phyloP scores from a whole-genome alignment of 495 filamentous ascomycete species.

The Aspergillus taichungensis region DNA sequence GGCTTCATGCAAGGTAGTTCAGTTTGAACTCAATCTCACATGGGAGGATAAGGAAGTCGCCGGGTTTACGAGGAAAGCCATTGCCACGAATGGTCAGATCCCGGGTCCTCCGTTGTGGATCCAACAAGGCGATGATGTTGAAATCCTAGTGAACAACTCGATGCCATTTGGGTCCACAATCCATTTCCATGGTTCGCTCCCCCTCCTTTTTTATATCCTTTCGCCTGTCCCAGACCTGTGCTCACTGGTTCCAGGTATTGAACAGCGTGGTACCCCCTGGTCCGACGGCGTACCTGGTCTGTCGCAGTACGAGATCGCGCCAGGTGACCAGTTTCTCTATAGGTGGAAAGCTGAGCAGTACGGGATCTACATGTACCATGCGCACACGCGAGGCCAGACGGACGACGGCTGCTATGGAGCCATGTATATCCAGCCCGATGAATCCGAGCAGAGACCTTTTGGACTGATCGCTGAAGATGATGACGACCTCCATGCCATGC shows the following conservation, averaged over 20 bases:
- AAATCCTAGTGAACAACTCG: conserved; percentile 49
- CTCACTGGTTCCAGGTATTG: conserved; percentile 16
- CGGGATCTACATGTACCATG: conserved; percentile 39
- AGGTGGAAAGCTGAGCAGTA: conserved; percentile 30
- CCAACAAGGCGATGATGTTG: conserved; percentile 53
- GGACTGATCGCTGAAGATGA: conserved; percentile 31
- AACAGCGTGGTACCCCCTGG: conserved; percentile 37
- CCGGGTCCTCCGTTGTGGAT: conserved; percentile 50
- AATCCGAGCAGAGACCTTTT: conserved; percentile 34
- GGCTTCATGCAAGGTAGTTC: conserved; percentile 9
- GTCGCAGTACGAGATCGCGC: conserved; percentile 35
- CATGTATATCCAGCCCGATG: conserved; percentile 34
- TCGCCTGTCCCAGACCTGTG: not conserved
- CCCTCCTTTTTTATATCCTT: not conserved
- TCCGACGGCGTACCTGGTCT: conserved; percentile 48
- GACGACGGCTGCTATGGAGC: conserved; percentile 48
- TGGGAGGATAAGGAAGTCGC: conserved; percentile 23
- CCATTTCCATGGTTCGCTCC: conserved; percentile 41
- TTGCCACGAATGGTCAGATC: conserved; percentile 52
- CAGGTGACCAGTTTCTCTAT: conserved; percentile 39
- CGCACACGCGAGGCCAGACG: conserved; percentile 42
- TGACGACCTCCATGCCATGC: conserved; percentile 33
- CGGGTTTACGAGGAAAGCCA: conserved; percentile 33
- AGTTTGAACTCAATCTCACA: conserved; percentile 25
- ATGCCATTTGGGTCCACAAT: conserved; percentile 45